Percentiles rank a stretch among this genome's conserved stretches.
These are phyloP conservation scores for Avena sativa DNA, from an alignment of 176 grass and related monocot species.

Conservation along the genomic window DNA sequence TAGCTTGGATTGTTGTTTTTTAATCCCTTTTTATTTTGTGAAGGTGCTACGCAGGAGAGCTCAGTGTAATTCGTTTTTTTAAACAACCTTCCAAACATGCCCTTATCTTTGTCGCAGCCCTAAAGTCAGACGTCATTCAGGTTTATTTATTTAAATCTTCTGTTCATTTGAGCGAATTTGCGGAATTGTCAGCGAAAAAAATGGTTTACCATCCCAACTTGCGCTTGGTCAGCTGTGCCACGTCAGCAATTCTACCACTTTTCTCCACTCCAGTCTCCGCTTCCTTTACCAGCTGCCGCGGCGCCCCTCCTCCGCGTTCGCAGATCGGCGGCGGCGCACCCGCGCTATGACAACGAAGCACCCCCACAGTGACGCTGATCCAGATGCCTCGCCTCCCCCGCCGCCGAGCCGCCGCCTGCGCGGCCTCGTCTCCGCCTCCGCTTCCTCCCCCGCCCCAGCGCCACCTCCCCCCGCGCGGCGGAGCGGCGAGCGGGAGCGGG, in stretches of 20 bases:
- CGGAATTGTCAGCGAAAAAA: too few relatives aligned
- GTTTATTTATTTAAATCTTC: too few relatives aligned
- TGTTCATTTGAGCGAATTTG: too few relatives aligned
- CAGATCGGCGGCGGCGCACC: slow-evolving; percentile 47
- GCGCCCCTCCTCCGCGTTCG: not conserved
- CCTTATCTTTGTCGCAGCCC: too few relatives aligned
- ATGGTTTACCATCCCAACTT: too few relatives aligned
- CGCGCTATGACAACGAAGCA: slow-evolving; percentile 41
- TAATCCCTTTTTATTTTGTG: too few relatives aligned
- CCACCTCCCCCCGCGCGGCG: slow-evolving; percentile 34
- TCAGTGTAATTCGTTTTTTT: too few relatives aligned
- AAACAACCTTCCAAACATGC: too few relatives aligned
- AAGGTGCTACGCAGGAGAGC: too few relatives aligned
- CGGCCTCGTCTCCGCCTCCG: slow-evolving; percentile 51
- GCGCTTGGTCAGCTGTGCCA: not conserved
- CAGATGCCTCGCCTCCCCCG: slow-evolving; percentile 36
- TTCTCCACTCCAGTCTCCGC: slow-evolving; percentile 11
- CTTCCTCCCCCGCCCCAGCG: not conserved
- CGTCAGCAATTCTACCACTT: not conserved
- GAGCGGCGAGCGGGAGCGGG: slow-evolving; percentile 68
- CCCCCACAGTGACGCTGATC: slow-evolving; percentile 31
- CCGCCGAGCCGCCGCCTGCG: slow-evolving; percentile 65
- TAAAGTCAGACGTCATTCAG: too few relatives aligned
- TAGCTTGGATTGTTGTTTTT: too few relatives aligned
- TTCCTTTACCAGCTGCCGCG: slow-evolving; percentile 9